A percentile compares a stretch with the other conserved stretches of the same genome.
Evolutionary conservation across 805 yeast genomes (phyloP).

Genomic region (Candida xyloterini): DNA sequence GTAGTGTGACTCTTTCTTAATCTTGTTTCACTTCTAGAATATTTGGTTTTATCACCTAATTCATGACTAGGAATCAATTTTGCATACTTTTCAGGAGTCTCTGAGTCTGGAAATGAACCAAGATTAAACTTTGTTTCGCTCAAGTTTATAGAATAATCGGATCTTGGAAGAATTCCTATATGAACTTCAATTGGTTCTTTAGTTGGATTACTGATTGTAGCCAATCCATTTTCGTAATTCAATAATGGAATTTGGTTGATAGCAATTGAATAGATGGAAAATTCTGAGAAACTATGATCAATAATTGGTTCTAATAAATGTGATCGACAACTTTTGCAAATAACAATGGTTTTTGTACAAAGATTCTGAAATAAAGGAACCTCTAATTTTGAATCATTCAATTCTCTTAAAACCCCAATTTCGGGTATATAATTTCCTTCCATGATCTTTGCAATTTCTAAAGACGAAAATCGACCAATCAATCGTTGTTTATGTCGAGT

Average conservation of each 20-base stretch:
- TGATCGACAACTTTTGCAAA: conserved; percentile 25
- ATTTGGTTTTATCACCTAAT: conserved; percentile 1
- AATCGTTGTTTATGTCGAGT: conserved; percentile 12
- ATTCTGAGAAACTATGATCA: conserved; percentile 22
- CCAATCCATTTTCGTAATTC: conserved; percentile 1
- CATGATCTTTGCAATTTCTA: conserved; percentile 23
- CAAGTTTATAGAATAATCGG: background rate
- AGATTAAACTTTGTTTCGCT: background rate
- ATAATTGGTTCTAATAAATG: conserved; percentile 18
- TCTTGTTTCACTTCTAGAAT: conserved; percentile 1
- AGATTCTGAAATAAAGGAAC: conserved; percentile 23
- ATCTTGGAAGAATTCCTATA: background rate
- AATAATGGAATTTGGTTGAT: conserved; percentile 25
- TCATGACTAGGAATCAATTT: conserved; percentile 3
- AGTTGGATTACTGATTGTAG: background rate
- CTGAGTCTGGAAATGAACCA: conserved; percentile 1
- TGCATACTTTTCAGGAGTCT: conserved; percentile 5
- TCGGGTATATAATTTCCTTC: conserved; percentile 9
- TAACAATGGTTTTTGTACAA: conserved; percentile 11
- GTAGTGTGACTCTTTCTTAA: background rate
- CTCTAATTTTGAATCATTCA: background rate
- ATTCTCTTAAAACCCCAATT: background rate
- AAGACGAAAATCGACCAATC: conserved; percentile 15
- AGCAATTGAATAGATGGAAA: conserved; percentile 14
- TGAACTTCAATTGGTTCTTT: conserved; percentile 8